Conservation (phyloP, 768 basidiomycete genomes). For the Daedaleopsis sinensis region DNA sequence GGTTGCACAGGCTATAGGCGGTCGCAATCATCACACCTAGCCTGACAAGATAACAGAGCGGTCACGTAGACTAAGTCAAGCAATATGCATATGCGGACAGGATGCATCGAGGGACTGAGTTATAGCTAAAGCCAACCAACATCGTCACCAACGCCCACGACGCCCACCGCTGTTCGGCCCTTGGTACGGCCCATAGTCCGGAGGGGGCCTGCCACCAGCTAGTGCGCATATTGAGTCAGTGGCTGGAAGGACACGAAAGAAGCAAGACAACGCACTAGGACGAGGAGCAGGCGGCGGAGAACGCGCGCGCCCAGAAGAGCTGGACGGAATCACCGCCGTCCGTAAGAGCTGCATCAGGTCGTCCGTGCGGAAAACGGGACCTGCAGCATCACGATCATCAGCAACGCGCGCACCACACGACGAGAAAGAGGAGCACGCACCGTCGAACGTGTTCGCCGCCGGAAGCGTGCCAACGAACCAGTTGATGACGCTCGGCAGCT, state of each 20-base stretch:
- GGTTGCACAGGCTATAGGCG: too few species aligned
- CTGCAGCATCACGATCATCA: slow-evolving; percentile 42
- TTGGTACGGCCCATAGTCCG: slow-evolving; percentile 86
- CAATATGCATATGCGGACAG: not conserved
- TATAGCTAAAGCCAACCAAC: not conserved
- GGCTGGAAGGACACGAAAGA: not conserved
- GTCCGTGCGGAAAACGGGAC: slow-evolving; percentile 88
- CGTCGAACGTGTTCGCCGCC: slow-evolving; percentile 74
- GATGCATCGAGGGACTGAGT: not conserved
- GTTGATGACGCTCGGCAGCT: slow-evolving; percentile 55
- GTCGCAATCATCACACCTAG: not conserved
- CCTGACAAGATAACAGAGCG: not conserved
- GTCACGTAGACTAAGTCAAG: not conserved
- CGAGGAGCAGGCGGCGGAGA: slow-evolving; percentile 54
- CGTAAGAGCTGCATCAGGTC: slow-evolving; percentile 87
- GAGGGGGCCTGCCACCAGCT: slow-evolving; percentile 72
- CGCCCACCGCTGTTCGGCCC: slow-evolving; percentile 59
- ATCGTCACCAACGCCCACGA: slow-evolving; percentile 42
- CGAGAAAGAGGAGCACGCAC: slow-evolving; percentile 47
- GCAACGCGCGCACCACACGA: not conserved
- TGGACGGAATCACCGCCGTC: slow-evolving; percentile 75
- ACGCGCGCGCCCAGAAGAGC: slow-evolving; percentile 48
- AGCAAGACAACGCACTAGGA: slow-evolving; percentile 38
- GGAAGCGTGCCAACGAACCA: slow-evolving; percentile 88
- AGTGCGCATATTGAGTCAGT: slow-evolving; percentile 5